Evolutionary conservation across 2,329 filamentous ascomycete genomes (phyloP).

Genomic region (Emmonsia crescens): DNA sequence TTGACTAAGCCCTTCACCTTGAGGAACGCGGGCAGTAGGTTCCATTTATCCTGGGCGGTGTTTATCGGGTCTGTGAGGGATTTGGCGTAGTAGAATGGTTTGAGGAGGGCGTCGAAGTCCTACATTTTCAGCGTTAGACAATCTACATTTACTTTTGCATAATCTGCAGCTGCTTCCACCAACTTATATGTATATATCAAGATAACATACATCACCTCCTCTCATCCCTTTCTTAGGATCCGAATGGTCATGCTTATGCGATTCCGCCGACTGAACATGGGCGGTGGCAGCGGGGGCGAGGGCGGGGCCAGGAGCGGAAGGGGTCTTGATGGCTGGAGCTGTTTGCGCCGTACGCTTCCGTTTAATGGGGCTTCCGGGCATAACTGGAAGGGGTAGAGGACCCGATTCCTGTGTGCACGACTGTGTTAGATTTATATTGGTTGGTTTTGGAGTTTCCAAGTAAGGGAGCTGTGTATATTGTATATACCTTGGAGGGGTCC

Average conservation of each 20-base stretch:
- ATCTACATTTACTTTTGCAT: background rate
- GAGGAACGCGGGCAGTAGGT: conserved; percentile 89
- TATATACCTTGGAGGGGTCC: conserved; percentile 24
- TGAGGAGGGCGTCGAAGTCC: conserved; percentile 52
- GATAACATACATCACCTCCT: background rate
- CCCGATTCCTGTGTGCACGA: background rate
- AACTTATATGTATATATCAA: background rate
- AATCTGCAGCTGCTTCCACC: background rate
- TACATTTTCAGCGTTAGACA: conserved; percentile 3
- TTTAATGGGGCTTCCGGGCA: conserved; percentile 6
- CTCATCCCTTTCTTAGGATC: background rate
- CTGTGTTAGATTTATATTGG: conserved; percentile 7
- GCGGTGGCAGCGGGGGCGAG: background rate
- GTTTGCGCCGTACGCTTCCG: conserved; percentile 6
- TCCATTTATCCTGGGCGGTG: conserved; percentile 80
- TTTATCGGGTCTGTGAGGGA: conserved; percentile 58
- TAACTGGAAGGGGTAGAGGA: conserved; percentile 1
- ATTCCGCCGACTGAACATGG: background rate
- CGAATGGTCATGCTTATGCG: background rate
- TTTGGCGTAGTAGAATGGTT: conserved; percentile 61
- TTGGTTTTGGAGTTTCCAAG: no score
- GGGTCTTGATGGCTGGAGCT: background rate
- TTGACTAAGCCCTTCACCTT: conserved; percentile 96
- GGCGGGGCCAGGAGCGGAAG: background rate
- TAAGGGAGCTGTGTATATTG: background rate